Evolutionary conservation across 805 yeast species (phyloP), one percentile per base, ranked within the genome.

Genomic region (Spathaspora gorwiae): DNA sequence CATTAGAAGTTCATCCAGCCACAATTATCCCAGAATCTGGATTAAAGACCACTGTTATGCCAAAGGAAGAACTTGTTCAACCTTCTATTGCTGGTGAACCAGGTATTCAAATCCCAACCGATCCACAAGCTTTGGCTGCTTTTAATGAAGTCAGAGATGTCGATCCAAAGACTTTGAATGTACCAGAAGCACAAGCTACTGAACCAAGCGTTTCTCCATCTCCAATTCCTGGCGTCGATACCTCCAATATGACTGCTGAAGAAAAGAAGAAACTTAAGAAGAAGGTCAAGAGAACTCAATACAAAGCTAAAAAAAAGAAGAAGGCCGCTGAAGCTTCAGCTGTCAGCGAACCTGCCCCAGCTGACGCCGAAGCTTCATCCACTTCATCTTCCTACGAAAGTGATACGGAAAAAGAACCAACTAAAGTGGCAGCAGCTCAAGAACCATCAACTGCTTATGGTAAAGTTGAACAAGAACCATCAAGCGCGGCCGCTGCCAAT

Each of bases 41-140:
- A 0, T 54, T 61, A 30, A 61, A 54, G 46, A 55, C 75, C 43
- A 68, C 73, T 29, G 75, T 68, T 29, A 47, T 68, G 58, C 74
- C 75, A 14, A 44, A 54, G 10, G 46, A 55, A 30, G 72, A 64
- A 47, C 61, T 56, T 14, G 43, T 57, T 35, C 71, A 65, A 43
- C 66, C 68, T 47, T 61, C 74, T 7, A 54, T 75, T 45, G 52
- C 71, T 33, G 86, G 88, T 41, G 90, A 85, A 57, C 89, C 94
- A 27, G 96, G 96, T 39, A 74, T 86, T 48, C 76, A 70, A 34
- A 61, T 85, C 53, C 92, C 92, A 40, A 56, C 68, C 36, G 76
- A 85, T 57, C 75, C 87, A 14, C 76, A 74, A 37, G 74, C 79
- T n/a, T 78, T 87, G 55, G 70, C 77, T 47, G 96, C 81, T 40